These are phyloP conservation scores for Hypoxylon trugodes DNA, from an alignment of 495 filamentous ascomycete genomes.

Conservation along the genomic window DNA sequence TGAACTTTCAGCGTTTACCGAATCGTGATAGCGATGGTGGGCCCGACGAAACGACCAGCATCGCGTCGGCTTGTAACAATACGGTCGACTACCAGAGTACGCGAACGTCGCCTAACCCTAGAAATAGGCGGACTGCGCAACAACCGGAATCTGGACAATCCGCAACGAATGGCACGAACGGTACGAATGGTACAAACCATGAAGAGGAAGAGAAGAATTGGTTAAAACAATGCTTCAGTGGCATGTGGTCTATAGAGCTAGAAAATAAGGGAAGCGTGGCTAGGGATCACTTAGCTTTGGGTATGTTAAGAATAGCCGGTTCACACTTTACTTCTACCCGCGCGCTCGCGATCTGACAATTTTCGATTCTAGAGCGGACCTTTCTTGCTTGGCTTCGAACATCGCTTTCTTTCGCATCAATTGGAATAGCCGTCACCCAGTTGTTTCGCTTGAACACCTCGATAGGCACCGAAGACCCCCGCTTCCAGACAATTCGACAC, in stretches of 20 bases:
- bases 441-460: constrained; percentile 91
- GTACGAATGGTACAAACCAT: background rate
- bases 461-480: constrained; percentile 49
- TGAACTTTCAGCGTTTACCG: constrained; percentile 32
- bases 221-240: constrained; percentile 60
- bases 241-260: constrained; percentile 84
- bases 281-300: constrained; percentile 91
- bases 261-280: constrained; percentile 98
- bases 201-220: constrained; percentile 38
- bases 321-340: constrained; percentile 3
- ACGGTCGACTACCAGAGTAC: constrained; percentile 49
- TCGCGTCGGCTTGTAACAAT: constrained; percentile 40
- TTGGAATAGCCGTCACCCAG: constrained; percentile 95
- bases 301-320: constrained; percentile 60
- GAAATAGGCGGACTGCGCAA: constrained; percentile 25
- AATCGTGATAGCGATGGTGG: constrained; percentile 38
- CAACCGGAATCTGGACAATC: constrained; percentile 14
- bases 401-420: constrained; percentile 93
- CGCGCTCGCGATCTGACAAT: constrained; percentile 28
- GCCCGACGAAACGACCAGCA: constrained; percentile 42
- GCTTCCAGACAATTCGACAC: constrained; percentile 65
- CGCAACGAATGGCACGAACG: constrained; percentile 2
- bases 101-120: constrained; percentile 37
- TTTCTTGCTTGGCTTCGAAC: constrained; percentile 98
- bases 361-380: constrained; percentile 75